A percentile compares a stretch with the other conserved stretches of the same genome.
phyloP scores from a whole-genome alignment of 441 rosid species.

The Pelargonium fulgidum region DNA sequence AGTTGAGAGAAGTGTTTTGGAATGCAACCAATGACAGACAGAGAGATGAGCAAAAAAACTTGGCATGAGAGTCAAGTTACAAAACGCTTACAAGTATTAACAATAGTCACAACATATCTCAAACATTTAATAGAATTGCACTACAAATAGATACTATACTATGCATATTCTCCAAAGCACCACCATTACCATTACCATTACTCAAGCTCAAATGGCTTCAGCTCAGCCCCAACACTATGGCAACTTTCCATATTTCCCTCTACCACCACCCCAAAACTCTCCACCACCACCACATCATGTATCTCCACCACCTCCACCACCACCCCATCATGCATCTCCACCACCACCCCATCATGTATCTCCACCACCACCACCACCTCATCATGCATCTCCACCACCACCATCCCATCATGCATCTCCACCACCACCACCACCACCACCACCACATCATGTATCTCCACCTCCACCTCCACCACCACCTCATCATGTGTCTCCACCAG shows the following conservation, averaged over 20 bases:
- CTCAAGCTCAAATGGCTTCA: slow-evolving; percentile 33
- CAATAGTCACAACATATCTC: neutral
- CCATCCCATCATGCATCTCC: no score
- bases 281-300: slow-evolving; percentile 32
- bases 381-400: no score
- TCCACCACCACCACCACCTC: no score
- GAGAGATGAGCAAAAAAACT: slow-evolving; percentile 24
- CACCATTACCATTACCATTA: slow-evolving; percentile 17
- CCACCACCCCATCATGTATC: no score
- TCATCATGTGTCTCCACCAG: slow-evolving; percentile 23
- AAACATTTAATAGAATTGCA: neutral
- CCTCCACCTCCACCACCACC: slow-evolving; percentile 33
- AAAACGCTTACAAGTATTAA: slow-evolving; percentile 40
- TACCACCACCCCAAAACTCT: slow-evolving; percentile 33
- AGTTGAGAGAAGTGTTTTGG: slow-evolving; percentile 30
- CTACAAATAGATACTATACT: slow-evolving; percentile 32
- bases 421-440: no score
- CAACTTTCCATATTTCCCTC: slow-evolving; percentile 41
- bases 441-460: no score
- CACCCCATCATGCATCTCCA: no score
- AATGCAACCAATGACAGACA: slow-evolving; percentile 38
- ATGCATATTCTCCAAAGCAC: slow-evolving; percentile 9
- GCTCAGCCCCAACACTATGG: slow-evolving; percentile 3
- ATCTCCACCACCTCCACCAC: slow-evolving; percentile 19
- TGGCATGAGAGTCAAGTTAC: slow-evolving; percentile 47